Evolutionary conservation across 2,329 filamentous ascomycete species (phyloP), one percentile per base, ranked within the genome.

Genomic region (Botrytis porri): DNA sequence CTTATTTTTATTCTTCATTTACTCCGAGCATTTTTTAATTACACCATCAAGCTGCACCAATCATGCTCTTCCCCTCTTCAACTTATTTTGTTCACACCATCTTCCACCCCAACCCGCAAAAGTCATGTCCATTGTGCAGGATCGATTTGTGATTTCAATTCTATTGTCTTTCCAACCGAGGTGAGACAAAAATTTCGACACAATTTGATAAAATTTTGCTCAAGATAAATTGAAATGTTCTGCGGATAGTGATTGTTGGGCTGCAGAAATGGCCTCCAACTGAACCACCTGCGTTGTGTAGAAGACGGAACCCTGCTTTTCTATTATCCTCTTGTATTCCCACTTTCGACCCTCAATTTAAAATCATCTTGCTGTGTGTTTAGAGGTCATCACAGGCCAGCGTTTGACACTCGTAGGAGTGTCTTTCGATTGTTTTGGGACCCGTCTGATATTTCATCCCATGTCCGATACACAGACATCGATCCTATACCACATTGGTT

Each of bases 1-100:
- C 25, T n/a, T 3, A 8, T n/a, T 3, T 16, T 5, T n/a, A 4
- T 16, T n/a, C 0, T 16, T n/a, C 5, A 7, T n/a, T 7, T 0
- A n/a, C 3, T n/a, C 48, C 48, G 2, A 54, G 5, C 48, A 1
- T 5, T n/a, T 51, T 51, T 54, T 54, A 3, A 6, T n/a, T n/a
- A n/a, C 48, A 54, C 12, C 12, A n/a, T 54, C 6, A 14, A n/a
- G 22, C 48, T 10, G 1, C 25, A n/a, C 2, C 4, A 14, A n/a
- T 12, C 48, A n/a, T n/a, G 25, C 4, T n/a, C 1, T 51, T 51
- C 5, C 25, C n/a, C 22, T 51, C 48, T 51, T 51, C 22, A 51
- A n/a, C 10, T 12, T 51, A 51, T 51, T n/a, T 12, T 25, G 25
- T n/a, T 51, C 14, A n/a, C 48, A 51, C 1, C 2, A 1, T 51